Percentiles rank a stretch among this genome's conserved stretches.
Evolutionary conservation across 2,329 filamentous ascomycete species (phyloP).

Genomic region (Fusarium secorum): DNA sequence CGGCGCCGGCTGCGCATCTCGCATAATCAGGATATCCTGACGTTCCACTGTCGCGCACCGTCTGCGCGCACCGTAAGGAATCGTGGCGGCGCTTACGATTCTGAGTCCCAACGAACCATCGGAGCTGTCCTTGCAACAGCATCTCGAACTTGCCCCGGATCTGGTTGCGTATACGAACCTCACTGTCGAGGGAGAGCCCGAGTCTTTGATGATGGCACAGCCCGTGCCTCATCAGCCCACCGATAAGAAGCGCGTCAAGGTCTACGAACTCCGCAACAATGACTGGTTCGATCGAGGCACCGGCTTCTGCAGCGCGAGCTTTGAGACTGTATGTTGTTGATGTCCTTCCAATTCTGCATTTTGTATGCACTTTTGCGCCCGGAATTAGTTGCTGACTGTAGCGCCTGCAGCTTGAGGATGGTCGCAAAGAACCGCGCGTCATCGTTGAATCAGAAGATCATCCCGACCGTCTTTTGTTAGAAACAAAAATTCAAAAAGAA

Average conservation of each 20-base stretch:
- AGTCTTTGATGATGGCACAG: constrained; percentile 76
- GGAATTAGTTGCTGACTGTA: constrained; percentile 39
- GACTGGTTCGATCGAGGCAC: constrained; percentile 99
- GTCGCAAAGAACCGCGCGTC: constrained; percentile 83
- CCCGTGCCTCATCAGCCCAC: constrained; percentile 72
- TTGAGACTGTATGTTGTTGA: constrained; percentile 70
- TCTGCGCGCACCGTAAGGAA: constrained; percentile 48
- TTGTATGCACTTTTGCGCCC: constrained; percentile 12
- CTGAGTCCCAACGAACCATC: constrained; percentile 60
- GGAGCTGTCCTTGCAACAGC: constrained; percentile 67
- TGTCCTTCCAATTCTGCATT: constrained; percentile 9
- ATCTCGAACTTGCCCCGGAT: constrained; percentile 64
- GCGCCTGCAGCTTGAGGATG: constrained; percentile 59
- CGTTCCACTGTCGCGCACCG: constrained; percentile 37
- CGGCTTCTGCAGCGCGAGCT: constrained; percentile 87
- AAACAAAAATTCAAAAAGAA: constrained; percentile 90
- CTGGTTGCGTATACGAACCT: constrained; percentile 60
- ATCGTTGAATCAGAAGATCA: constrained; percentile 94
- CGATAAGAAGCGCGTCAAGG: constrained; percentile 87
- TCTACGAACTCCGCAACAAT: constrained; percentile 97
- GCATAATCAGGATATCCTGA: constrained; percentile 17
- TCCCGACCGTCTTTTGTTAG: constrained; percentile 80
- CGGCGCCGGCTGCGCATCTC: constrained; percentile 26
- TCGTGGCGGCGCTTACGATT: constrained; percentile 66
- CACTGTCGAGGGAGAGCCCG: constrained; percentile 61